Base-by-base conservation (phyloP, 2,329 filamentous ascomycete genomes). In the Rutstroemia sp. region DNA sequence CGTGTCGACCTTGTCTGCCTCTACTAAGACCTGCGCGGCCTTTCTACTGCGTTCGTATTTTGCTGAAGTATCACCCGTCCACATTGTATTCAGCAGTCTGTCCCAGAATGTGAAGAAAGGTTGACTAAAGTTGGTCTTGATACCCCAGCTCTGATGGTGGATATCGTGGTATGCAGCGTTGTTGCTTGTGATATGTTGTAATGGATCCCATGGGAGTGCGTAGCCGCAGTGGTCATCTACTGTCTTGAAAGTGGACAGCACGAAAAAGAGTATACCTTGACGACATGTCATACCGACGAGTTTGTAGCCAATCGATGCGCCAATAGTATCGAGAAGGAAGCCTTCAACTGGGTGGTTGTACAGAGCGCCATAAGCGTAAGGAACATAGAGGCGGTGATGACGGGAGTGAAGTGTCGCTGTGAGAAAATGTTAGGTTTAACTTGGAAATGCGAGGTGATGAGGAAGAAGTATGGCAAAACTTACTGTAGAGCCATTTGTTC, bases 221-320 rank as follows among this genome's bases (percentile, higher is more conserved):
- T 97, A 99, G 62, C 94, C 94, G 72, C 92, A 96, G 75, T 99
- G 94, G 70, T 99, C 94, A 68, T 96, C 92, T 25, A 97, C 90
- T 0, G 94, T 97, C 78, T 99, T 99, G 77, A 96, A 84, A 7
- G 90, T 95, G 34, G 88, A 92, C 71, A 84, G 81, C 51, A 86
- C 86, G 73, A 96, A 97, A 77, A 96, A 96, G 72, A 83, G 81
- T 77, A 96, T 92, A 65, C 86, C 87, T 72, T 95, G 90, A 54
- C 92, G 85, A 49, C 86, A 79, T n/a, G 84, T 90, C 87, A 97
- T 87, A 59, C 87, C 80, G 0, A 89, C 83, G 12, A 88, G 68
- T 67, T 96, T 85, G 75, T 95, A 97, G 21, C 82, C 90, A 39
- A 96, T 72, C 23, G 88, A 88, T 9, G 92, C 88, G 56, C 94